Base-by-base conservation (phyloP, 257 asterid species). In the Plantago ovata region DNA sequence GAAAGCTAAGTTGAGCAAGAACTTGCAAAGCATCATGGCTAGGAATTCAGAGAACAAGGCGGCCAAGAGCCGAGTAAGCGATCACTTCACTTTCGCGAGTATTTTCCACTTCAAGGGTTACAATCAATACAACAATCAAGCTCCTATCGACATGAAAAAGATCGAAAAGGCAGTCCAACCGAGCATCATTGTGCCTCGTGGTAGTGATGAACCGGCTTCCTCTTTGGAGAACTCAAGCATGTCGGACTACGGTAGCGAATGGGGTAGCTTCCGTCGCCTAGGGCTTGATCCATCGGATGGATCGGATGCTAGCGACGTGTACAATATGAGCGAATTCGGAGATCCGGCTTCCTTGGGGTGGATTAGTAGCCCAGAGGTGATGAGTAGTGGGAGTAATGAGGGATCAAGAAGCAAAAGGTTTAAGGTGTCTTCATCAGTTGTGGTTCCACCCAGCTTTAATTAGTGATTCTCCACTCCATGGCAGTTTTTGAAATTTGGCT, bases 21-120 rank as follows among this genome's bases (percentile, higher is more conserved):
- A 85, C 54, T 54, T 89, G 54, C 97, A 89, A 24, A 76, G 73
- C 16, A 85, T 83, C 63, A 83, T 89, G 81, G 94, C 95, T 7
- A 71, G 84, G 60, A 85, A 73, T 69, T 77, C 89, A 0, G 94
- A 83, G 41, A 80, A 71, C 55, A 89, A 80, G 67, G 76, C 83
- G 1, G 62, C 73, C 1, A 85, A 83, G 73, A 83, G 83, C 13
- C 74, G 92, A 69, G 97, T 89, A 19, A 83, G 94, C 41, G 97
- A 89, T 13, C 97, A 85, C 54, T 85, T 79, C 81, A 85, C 97
- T n/a, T 89, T 89, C 43, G 92, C 95, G 0, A 89, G 81, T 62
- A 81, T 89, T 6, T 89, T 89, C 47, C 87, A 85, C 78, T 79
- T 74, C 60, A 83, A 64, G 66, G 88, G 82, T 20, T 44, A 72